Evolutionary conservation across 2,329 filamentous ascomycete genomes (phyloP), one percentile per base, ranked within the genome.

Genomic region (Aspergillus sp.): DNA sequence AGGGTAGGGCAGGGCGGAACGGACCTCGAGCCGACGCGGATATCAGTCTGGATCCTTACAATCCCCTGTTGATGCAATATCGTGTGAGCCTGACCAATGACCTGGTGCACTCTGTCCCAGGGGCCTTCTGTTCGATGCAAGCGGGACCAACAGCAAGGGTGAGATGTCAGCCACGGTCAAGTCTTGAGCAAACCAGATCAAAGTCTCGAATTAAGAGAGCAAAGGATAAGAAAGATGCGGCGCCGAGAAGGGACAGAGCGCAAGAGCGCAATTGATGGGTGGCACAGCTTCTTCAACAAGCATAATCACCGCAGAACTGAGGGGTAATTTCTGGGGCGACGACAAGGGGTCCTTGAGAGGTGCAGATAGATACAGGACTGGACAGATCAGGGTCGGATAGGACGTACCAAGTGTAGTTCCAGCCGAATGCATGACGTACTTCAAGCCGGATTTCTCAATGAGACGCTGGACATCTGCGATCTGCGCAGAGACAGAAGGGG

Each of bases 401-500:
- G 41, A 54, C 88, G 61, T 81, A 95, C 92, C 93, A 59, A 98
- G 86, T 0, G 94, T 98, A 0, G 94, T 97, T 13, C 94, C 95
- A 2, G 93, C 93, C 28, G 91, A 93, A 79, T 98, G 94, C 92
- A 98, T 95, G 51, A 85, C 88, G 75, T 93, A 94, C 66, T 87
- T 89, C 65, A 98, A 77, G 2, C 92, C 92, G 69, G 90, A 95
- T 57, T 86, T 87, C 77, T 90, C 88, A 70, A 99, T 84, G 41
- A 98, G 83, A 60, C 89, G 87, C 80, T 98, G 94, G 43, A 98
- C 92, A 65, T 91, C 89, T 38, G 94, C 94, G 31, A 99, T 88
- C 75, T 98, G 91, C 68, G 89, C 87, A 4, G 91, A 90, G 17
- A 94, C 90, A 2, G 91, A 93, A 55, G 87, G 84, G 46, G 79